Percentiles rank a stretch among this genome's conserved stretches.
phyloP scores from a whole-genome alignment of 176 grass and related monocot species.

The Ananas comosus region DNA sequence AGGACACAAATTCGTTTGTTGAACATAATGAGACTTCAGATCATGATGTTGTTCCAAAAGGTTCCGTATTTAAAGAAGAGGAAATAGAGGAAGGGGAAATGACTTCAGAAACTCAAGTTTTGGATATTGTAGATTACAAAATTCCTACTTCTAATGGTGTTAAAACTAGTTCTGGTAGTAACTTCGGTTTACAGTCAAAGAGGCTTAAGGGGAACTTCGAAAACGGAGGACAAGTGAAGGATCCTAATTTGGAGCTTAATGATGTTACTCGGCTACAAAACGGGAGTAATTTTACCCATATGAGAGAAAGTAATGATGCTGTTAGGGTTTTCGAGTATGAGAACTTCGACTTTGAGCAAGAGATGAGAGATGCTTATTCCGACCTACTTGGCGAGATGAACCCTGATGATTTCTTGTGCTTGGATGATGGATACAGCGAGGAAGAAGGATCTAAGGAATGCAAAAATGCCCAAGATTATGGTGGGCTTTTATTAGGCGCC shows the following conservation, averaged over 20 bases:
- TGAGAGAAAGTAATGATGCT: constrained; percentile 4
- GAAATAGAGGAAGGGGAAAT: constrained; percentile 88
- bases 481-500: neutral
- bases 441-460: constrained; percentile 3
- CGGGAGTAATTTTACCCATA: neutral
- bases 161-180: neutral
- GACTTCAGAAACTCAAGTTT: constrained; percentile 41
- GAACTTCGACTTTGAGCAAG: constrained; percentile 51
- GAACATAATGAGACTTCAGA: constrained; percentile 16
- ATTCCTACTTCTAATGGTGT: neutral
- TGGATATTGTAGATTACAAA: constrained; percentile 45
- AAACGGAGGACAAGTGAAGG: constrained; percentile 10
- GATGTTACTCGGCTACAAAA: constrained; percentile 1
- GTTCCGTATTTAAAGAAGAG: constrained; percentile 57
- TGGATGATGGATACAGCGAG: constrained; percentile 30
- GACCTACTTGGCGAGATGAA: constrained; percentile 66
- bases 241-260: constrained; percentile 7
- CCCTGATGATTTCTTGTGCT: constrained; percentile 59
- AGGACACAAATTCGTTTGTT: constrained; percentile 16
- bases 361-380: constrained; percentile 43
- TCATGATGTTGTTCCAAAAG: constrained; percentile 23
- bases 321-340: constrained; percentile 13
- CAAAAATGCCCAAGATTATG: constrained; percentile 1
- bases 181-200: neutral
- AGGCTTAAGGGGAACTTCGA: constrained; percentile 13